Conservation (phyloP, 768 basidiomycete genomes). For the Boletus sp. region DNA sequence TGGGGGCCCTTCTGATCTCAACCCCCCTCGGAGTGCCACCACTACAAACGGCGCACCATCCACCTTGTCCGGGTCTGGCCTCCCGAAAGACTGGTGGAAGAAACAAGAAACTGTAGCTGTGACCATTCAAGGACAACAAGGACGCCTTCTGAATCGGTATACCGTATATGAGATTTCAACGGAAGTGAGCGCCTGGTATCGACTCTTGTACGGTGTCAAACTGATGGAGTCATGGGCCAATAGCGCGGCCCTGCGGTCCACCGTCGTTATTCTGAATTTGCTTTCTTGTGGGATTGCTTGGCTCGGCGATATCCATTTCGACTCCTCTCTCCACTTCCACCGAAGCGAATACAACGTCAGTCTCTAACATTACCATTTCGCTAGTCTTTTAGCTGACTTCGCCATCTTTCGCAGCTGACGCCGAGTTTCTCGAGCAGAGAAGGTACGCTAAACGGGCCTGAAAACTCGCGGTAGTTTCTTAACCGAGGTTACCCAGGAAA, state of each 20-base stretch:
- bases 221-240: constrained; percentile 11
- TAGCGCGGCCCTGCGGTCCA: constrained; percentile 68
- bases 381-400: constrained; percentile 3
- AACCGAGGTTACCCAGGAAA: constrained; percentile 45
- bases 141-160: constrained; percentile 86
- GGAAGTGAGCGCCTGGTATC: constrained; percentile 50
- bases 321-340: constrained; percentile 80
- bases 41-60: constrained; percentile 48
- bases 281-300: constrained; percentile 84
- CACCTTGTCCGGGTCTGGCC: constrained; percentile 63
- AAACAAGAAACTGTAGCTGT: constrained; percentile 70
- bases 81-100: constrained; percentile 86
- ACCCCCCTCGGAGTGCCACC: constrained; percentile 19
- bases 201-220: constrained; percentile 10
- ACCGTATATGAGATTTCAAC: constrained; percentile 79
- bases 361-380: constrained; percentile 9
- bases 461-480: background rate
- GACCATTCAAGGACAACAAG: constrained; percentile 80
- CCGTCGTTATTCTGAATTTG: constrained; percentile 91
- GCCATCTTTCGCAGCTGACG: constrained; percentile 59
- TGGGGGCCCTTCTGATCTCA: constrained; percentile 30
- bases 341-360: constrained; percentile 89
- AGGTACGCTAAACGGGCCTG: constrained; percentile 42
- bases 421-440: constrained; percentile 87
- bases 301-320: constrained; percentile 90